A percentile compares a stretch with the other conserved stretches of the same genome.
phyloP scores from a whole-genome alignment of 2,329 filamentous ascomycete species.

The Elsinoe ampelina region DNA sequence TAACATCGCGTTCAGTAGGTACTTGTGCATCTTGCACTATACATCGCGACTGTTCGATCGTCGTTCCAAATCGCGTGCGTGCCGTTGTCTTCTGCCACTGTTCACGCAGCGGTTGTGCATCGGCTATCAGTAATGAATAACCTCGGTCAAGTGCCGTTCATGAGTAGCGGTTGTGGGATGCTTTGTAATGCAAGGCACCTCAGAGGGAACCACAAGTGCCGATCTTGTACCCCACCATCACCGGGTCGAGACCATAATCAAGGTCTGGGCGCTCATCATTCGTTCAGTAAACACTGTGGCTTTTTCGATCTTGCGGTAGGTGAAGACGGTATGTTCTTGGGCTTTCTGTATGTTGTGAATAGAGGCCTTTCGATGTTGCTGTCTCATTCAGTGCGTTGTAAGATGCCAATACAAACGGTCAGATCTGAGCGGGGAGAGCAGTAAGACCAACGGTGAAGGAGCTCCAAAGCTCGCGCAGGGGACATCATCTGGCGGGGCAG shows the following conservation, averaged over 20 bases:
- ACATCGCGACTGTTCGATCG: neutral
- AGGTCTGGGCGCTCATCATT: constrained; percentile 3
- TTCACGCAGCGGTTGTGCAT: neutral
- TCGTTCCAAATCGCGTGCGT: neutral
- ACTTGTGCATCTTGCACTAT: too few species aligned
- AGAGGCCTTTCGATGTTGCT: neutral
- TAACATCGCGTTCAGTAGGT: too few species aligned
- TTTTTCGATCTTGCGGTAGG: neutral
- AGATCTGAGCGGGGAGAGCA: neutral
- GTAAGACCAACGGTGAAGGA: constrained; percentile 1
- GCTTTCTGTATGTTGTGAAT: neutral
- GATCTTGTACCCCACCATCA: constrained; percentile 3
- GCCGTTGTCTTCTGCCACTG: neutral
- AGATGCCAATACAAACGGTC: neutral
- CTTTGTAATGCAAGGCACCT: neutral
- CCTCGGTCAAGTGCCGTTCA: neutral
- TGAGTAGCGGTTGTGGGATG: neutral
- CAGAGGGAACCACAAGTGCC: neutral
- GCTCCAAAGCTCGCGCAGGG: neutral
- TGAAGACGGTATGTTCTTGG: neutral
- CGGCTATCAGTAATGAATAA: neutral
- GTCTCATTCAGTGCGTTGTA: neutral
- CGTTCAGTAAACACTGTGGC: constrained; percentile 1
- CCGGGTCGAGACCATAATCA: neutral
- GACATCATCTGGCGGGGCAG: constrained; percentile 3